Conservation (phyloP, 2,329 filamentous ascomycete species). For the Neofusicoccum umdonicola region DNA sequence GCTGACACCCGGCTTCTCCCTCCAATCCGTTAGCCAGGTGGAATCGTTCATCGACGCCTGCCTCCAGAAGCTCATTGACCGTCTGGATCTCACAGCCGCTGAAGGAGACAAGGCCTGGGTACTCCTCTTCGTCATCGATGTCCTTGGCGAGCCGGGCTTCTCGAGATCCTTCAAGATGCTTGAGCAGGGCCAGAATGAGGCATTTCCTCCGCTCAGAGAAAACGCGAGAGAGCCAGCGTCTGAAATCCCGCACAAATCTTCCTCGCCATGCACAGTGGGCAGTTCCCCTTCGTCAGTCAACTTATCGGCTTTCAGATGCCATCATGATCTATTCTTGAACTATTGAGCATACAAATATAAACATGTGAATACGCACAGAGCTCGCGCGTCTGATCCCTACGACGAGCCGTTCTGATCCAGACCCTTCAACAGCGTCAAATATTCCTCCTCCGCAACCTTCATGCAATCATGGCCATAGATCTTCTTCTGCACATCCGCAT, state of each 20-base stretch:
- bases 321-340: neutral
- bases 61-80: neutral
- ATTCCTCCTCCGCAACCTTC: constrained; percentile 44
- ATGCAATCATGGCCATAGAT: constrained; percentile 49
- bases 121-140: constrained; percentile 16
- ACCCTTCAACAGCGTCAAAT: constrained; percentile 26
- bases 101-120: constrained; percentile 7
- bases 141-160: constrained; percentile 17
- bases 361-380: neutral
- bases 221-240: neutral
- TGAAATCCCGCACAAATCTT: neutral
- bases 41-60: constrained; percentile 7
- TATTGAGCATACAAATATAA: neutral
- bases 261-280: constrained; percentile 11
- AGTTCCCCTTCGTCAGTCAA: neutral
- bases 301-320: no score
- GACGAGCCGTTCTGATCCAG: neutral
- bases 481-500: constrained; percentile 50
- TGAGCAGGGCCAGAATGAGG: neutral
- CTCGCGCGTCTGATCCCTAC: neutral
- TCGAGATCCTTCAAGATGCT: constrained; percentile 1
- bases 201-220: constrained; percentile 8
- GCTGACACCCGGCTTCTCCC: constrained; percentile 11
- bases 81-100: neutral
- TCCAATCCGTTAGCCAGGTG: constrained; percentile 11